Percentiles rank a stretch among this genome's conserved stretches.
Evolutionary conservation across 2,329 filamentous ascomycete genomes (phyloP).

Genomic region (Zarea fungicola): DNA sequence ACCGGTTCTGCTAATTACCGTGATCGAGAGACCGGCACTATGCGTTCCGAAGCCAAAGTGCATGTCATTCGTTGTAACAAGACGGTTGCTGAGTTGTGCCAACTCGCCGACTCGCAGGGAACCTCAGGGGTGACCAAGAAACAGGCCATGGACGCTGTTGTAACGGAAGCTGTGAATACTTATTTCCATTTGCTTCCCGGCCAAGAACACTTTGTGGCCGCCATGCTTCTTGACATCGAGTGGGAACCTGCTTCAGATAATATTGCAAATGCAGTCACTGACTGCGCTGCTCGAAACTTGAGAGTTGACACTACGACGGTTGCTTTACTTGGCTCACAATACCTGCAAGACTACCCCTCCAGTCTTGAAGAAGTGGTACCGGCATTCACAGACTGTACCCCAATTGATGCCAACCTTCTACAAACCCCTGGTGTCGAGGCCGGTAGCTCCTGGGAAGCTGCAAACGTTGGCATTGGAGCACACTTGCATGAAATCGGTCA

Average conservation of each 20-base stretch:
- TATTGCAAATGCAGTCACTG: slow-evolving; percentile 73
- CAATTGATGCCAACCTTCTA: slow-evolving; percentile 73
- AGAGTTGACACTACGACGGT: slow-evolving; percentile 68
- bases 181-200: slow-evolving; percentile 71
- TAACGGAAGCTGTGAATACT: slow-evolving; percentile 68
- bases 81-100: slow-evolving; percentile 77
- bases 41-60: slow-evolving; percentile 87
- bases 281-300: slow-evolving; percentile 80
- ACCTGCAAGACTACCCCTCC: slow-evolving; percentile 83
- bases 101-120: slow-evolving; percentile 74
- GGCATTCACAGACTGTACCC: slow-evolving; percentile 84
- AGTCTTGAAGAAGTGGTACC: slow-evolving; percentile 85
- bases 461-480: slow-evolving; percentile 87
- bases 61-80: slow-evolving; percentile 79
- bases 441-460: slow-evolving; percentile 92
- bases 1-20: slow-evolving; percentile 71
- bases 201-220: slow-evolving; percentile 84
- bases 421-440: slow-evolving; percentile 83
- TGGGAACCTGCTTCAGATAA: slow-evolving; percentile 71
- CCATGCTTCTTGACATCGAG: slow-evolving; percentile 79
- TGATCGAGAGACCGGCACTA: slow-evolving; percentile 64
- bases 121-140: slow-evolving; percentile 63
- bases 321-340: slow-evolving; percentile 88
- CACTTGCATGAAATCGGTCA: slow-evolving; percentile 90
- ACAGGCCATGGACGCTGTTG: slow-evolving; percentile 71